Base-by-base conservation (phyloP, 2,329 filamentous ascomycete species). In the Diaporthe vaccinii region DNA sequence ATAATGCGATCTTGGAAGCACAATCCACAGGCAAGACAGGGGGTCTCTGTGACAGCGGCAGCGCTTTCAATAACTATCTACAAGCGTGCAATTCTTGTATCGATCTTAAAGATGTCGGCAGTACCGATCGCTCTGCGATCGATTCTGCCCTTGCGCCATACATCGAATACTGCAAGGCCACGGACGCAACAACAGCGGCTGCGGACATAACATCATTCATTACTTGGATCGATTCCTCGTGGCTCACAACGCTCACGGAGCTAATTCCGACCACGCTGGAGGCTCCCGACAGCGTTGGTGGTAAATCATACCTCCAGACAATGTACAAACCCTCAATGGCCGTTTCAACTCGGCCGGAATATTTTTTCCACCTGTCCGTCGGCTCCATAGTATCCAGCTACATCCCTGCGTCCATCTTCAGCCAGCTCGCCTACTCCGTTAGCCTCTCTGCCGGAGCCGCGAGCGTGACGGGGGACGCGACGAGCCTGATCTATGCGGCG, bases 401-500 rank as follows among this genome's bases (percentile, higher is more conserved):
- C 6, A 46, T 74, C 14, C 72, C 72, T 2, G 3, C 22, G 4
- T 9, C n/a, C n/a, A 25, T 70, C 9, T n/a, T 70, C 51, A 44
- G 58, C 15, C 12, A 55, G 25, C 55, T 57, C 44, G 55, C 55
- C 8, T 12, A 14, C 17, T 59, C 73, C 7, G 65, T 74, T 5
- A 39, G 53, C 2, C 44, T 67, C 15, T 49, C 34, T 22, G 73
- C 57, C 1, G 25, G 25, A 28, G 39, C 25, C 5, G 73, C 44
- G 12, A 28, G 25, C 31, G 44, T 74, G 25, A 70, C 55, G 15
- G 73, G 62, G 22, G 31, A 70, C 34, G 41, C 65, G 4, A 74
- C 65, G n/a, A 46, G 39, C 41, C 34, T 74, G 7, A 53, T 74
- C 3, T 65, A 65, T 41, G 59, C 65, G 17, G 73, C 65, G 3